Percentiles rank a stretch among this genome's conserved stretches.
Conservation (phyloP, 129 eudicot genomes). For the Mikania micrantha region DNA sequence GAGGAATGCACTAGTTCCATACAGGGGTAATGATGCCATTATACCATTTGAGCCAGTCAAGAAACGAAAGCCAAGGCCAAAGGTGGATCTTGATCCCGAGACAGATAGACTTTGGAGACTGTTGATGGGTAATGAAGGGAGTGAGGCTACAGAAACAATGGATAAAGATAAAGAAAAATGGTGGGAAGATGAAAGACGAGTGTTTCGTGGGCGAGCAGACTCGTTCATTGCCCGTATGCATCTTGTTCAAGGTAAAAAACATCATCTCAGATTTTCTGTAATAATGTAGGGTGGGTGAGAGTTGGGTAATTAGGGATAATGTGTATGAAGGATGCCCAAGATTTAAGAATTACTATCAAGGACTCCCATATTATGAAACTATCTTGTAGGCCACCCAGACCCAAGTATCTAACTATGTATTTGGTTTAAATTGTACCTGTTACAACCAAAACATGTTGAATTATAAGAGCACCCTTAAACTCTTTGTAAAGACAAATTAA, state of each 20-base stretch:
- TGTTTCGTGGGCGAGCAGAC: slow-evolving; percentile 84
- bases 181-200: slow-evolving; percentile 92
- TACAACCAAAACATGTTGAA: background rate
- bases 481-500: background rate
- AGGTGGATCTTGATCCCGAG: slow-evolving; percentile 94
- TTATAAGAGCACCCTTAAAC: background rate
- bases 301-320: background rate
- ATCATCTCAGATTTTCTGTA: no score
- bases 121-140: slow-evolving; percentile 68
- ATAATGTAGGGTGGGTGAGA: no score
- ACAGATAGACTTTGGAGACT: slow-evolving; percentile 81
- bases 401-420: background rate
- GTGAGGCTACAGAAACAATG: slow-evolving; percentile 43
- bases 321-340: background rate
- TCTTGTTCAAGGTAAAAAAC: slow-evolving; percentile 84
- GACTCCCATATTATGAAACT: background rate
- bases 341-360: background rate
- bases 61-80: slow-evolving; percentile 63
- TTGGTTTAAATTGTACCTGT: background rate
- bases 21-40: slow-evolving; percentile 42
- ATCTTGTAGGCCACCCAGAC: background rate
- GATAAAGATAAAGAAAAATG: slow-evolving; percentile 74
- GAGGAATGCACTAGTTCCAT: slow-evolving; percentile 65
- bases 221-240: slow-evolving; percentile 97
- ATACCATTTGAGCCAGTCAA: slow-evolving; percentile 61